Conservation (phyloP, 257 asterid genomes). For the Fraxinus quadrangulata region DNA sequence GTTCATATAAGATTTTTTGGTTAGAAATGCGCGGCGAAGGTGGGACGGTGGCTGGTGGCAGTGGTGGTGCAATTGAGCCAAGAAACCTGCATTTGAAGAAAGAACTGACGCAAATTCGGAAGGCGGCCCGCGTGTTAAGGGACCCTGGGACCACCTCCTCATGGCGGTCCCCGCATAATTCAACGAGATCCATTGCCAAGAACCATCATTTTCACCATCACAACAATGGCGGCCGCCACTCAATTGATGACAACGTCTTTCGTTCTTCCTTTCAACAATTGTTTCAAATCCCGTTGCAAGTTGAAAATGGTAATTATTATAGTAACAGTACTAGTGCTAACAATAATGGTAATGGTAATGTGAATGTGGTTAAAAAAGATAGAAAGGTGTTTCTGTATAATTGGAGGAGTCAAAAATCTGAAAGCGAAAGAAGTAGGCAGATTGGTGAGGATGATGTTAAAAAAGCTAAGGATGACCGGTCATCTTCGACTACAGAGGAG, state of each 20-base stretch:
- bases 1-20: conserved; percentile 22
- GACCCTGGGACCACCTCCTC: conserved; percentile 95
- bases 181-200: conserved; percentile 73
- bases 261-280: conserved; percentile 37
- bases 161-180: conserved; percentile 75
- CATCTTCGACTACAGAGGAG: conserved; percentile 54
- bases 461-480: conserved; percentile 44
- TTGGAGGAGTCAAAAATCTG: conserved; percentile 85
- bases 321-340: conserved; percentile 27
- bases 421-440: conserved; percentile 63
- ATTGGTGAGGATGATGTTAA: conserved; percentile 47
- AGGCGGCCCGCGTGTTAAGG: conserved; percentile 77
- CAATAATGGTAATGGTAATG: conserved; percentile 31
- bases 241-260: conserved; percentile 33
- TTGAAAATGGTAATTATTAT: conserved; percentile 26
- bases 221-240: conserved; percentile 31
- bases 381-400: conserved; percentile 73
- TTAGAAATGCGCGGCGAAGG: conserved; percentile 38
- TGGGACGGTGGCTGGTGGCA: conserved; percentile 31
- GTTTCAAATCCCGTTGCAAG: conserved; percentile 17
- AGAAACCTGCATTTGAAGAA: conserved; percentile 94
- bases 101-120: conserved; percentile 84
- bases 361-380: conserved; percentile 42
- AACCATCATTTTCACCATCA: conserved; percentile 67
- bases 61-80: conserved; percentile 62